Evolutionary conservation across 306 rosid genomes (phyloP), one percentile per base, ranked within the genome.

Genomic region (Hippophae rhamnoides): DNA sequence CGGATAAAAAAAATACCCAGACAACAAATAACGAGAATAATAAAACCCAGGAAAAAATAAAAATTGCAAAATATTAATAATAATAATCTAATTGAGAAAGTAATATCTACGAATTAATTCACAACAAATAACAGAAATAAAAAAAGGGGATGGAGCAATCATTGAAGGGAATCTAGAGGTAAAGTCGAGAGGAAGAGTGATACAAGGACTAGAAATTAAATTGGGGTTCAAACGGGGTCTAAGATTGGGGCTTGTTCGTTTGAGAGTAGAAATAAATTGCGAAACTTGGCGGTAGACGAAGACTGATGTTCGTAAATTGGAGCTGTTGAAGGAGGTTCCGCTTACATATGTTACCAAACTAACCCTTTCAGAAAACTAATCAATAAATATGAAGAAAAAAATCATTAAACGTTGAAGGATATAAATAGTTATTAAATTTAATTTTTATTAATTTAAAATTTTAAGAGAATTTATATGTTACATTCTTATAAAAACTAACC

Each of bases 1-100:
- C 53, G 60, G 67, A 61, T 31, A 31, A 41, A 61, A 72, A 60
- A 58, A 77, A 57, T 43, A 47, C 70, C 66, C 72, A 46, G 73
- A 61, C 74, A 65, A 9, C 41, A 75, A 75, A 61, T 76, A 38
- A 78, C 72, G 76, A 76, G 61, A 46, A 69, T 61, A 56, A 76
- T 18, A 66, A 62, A 66, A 66, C 61, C 26, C 64, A 55, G 9
- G 18, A 61, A 61, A 9, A 12, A 3, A 49, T 7, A n/a, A 43
- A 38, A 31, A 31, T 31, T 31, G 5, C 38, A 31, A 31, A 31
- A 18, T 18, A 46, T 12, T 7, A 8, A 47, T 56, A 69, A 67
- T 56, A 72, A 79, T 41, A 60, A 54, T 26, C 59, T 11, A 13
- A 51, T 18, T 65, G 43, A 72, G 66, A 57, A 71, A 68, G 64